Conservation (phyloP, 139 green algal species). For the Chlamydomonas sp. region DNA sequence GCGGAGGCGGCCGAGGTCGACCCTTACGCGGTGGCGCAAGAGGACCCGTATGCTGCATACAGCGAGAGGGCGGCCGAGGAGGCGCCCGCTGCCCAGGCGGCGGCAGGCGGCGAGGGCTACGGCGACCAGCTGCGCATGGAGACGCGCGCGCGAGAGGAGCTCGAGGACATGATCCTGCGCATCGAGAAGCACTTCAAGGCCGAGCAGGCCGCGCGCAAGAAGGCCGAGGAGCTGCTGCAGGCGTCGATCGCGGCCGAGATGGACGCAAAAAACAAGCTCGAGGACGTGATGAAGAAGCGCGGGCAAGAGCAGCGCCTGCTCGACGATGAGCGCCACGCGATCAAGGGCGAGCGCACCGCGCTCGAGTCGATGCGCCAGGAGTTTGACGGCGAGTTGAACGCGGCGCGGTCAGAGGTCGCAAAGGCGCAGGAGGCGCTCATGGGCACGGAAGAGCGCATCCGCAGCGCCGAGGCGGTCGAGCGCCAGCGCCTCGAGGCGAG, state of each 20-base stretch:
- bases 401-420: constrained; percentile 45
- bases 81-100: constrained; percentile 7
- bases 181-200: constrained; percentile 78
- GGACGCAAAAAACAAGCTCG: constrained; percentile 32
- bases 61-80: not conserved
- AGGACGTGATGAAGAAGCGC: constrained; percentile 37
- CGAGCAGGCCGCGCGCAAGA: constrained; percentile 40
- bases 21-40: not conserved
- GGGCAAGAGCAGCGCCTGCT: constrained; percentile 20
- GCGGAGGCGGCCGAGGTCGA: not conserved
- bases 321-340: constrained; percentile 28
- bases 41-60: not conserved
- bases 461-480: constrained; percentile 38
- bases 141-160: constrained; percentile 36
- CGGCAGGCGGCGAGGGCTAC: constrained; percentile 27
- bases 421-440: constrained; percentile 51
- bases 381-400: constrained; percentile 55
- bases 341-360: constrained; percentile 38
- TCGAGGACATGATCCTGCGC: constrained; percentile 80
- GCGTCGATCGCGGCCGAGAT: constrained; percentile 38
- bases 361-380: constrained; percentile 58
- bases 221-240: constrained; percentile 48
- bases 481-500: constrained; percentile 39
- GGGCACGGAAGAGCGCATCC: constrained; percentile 48
- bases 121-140: constrained; percentile 38